phyloP scores from a whole-genome alignment of 2,329 filamentous ascomycete genomes.

The Fusarium tanahbumbuense region DNA sequence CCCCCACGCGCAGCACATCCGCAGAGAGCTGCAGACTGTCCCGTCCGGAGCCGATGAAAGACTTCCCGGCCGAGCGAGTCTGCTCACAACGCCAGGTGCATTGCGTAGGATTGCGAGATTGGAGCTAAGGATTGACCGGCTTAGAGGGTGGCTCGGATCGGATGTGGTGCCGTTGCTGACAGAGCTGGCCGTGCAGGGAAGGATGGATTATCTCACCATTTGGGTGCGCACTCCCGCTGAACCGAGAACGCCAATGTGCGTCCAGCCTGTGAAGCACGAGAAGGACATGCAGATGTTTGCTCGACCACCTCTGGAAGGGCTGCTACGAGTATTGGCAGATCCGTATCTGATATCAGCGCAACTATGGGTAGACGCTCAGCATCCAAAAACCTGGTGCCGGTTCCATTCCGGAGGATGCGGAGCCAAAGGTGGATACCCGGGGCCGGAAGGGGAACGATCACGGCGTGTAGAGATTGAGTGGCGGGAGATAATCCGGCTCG shows the following conservation, averaged over 20 bases:
- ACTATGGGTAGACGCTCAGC: constrained; percentile 52
- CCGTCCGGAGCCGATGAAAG: constrained; percentile 32
- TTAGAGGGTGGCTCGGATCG: constrained; percentile 50
- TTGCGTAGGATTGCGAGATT: constrained; percentile 46
- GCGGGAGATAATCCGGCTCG: constrained; percentile 47
- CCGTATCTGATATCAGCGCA: constrained; percentile 57
- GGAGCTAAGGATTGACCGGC: constrained; percentile 46
- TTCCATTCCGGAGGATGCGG: constrained; percentile 52
- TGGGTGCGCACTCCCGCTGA: constrained; percentile 33
- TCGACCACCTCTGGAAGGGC: constrained; percentile 48
- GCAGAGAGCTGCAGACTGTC: constrained; percentile 38
- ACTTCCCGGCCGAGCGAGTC: constrained; percentile 17
- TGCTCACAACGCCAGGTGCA: constrained; percentile 43
- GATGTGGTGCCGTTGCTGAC: constrained; percentile 47
- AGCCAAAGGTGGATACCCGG: constrained; percentile 20
- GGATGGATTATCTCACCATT: constrained; percentile 44
- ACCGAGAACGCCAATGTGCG: constrained; percentile 15
- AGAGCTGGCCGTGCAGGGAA: constrained; percentile 50
- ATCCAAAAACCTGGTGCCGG: constrained; percentile 55
- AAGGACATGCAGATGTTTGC: constrained; percentile 40
- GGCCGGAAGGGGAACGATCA: constrained; percentile 7
- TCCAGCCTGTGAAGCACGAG: constrained; percentile 13
- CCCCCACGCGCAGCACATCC: constrained; percentile 45
- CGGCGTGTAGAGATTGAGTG: constrained; percentile 47
- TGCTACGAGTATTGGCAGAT: constrained; percentile 58